A percentile compares a stretch with the other conserved stretches of the same genome.
phyloP scores from a whole-genome alignment of 345 rosid genomes.

The Pistacia vera region DNA sequence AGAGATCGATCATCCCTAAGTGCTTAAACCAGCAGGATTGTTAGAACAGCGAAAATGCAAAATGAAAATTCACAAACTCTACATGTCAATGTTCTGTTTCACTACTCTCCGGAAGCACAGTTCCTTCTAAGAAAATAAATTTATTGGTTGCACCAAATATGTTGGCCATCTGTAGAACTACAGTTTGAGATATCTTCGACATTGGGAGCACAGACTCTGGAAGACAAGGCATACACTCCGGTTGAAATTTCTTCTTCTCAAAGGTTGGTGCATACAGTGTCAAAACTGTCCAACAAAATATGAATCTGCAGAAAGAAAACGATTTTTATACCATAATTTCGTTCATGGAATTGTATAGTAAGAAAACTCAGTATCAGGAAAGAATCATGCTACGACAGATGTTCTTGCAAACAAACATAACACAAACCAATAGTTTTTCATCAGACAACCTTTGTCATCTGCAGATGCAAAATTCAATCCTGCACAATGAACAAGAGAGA shows the following conservation, averaged over 20 bases:
- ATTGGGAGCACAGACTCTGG: constrained; percentile 55
- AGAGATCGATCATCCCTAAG: background rate
- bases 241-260: constrained; percentile 65
- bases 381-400: background rate
- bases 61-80: background rate
- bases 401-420: background rate
- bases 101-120: constrained; percentile 23
- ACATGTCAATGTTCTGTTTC: background rate
- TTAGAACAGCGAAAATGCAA: background rate
- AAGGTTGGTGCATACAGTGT: constrained; percentile 49
- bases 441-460: background rate
- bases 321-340: background rate
- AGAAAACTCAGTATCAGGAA: background rate
- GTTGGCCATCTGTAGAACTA: constrained; percentile 63
- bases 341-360: background rate
- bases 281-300: constrained; percentile 76
- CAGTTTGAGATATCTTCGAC: constrained; percentile 40
- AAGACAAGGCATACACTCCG: constrained; percentile 74
- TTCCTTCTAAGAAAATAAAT: constrained; percentile 58
- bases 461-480: background rate
- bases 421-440: background rate
- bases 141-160: constrained; percentile 53
- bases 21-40: background rate
- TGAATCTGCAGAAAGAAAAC: constrained; percentile 54
- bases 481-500: background rate